Evolutionary conservation across 1,284 basidiomycete genomes (phyloP).

Genomic region (Cryptococcus wingfieldii): DNA sequence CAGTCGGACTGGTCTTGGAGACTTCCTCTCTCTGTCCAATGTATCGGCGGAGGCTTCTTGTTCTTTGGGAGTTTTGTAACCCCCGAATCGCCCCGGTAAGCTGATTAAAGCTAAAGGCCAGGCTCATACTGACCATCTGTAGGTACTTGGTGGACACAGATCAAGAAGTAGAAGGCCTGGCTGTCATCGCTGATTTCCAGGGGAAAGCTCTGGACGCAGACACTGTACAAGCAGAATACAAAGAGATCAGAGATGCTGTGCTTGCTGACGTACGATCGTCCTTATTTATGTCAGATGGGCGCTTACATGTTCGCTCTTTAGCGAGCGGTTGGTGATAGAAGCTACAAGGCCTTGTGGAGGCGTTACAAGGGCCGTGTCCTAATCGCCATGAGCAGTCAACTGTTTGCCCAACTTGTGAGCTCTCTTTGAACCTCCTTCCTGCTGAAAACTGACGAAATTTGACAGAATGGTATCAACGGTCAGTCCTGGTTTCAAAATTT

Average conservation of each 20-base stretch:
- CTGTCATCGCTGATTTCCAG: conserved; percentile 84
- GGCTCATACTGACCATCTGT: neutral
- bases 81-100: conserved; percentile 84
- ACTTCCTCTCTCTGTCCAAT: conserved; percentile 79
- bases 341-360: conserved; percentile 81
- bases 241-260: conserved; percentile 88
- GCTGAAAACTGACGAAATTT: conserved; percentile 7
- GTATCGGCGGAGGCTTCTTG: conserved; percentile 78
- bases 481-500: conserved; percentile 15
- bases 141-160: conserved; percentile 92
- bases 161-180: conserved; percentile 78
- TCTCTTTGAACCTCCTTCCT: neutral
- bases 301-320: conserved; percentile 2
- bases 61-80: conserved; percentile 77
- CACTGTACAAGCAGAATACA: conserved; percentile 75
- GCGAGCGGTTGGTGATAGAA: conserved; percentile 71
- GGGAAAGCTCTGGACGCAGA: conserved; percentile 73
- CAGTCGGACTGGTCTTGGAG: conserved; percentile 78
- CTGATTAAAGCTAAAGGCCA: neutral
- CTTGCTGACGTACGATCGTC: conserved; percentile 62
- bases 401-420: conserved; percentile 85
- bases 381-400: conserved; percentile 95
- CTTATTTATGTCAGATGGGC: too few relatives aligned
- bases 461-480: conserved; percentile 85
- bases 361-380: conserved; percentile 83